Conservation (phyloP, 2,329 filamentous ascomycete species). For the Fusarium sp. region DNA sequence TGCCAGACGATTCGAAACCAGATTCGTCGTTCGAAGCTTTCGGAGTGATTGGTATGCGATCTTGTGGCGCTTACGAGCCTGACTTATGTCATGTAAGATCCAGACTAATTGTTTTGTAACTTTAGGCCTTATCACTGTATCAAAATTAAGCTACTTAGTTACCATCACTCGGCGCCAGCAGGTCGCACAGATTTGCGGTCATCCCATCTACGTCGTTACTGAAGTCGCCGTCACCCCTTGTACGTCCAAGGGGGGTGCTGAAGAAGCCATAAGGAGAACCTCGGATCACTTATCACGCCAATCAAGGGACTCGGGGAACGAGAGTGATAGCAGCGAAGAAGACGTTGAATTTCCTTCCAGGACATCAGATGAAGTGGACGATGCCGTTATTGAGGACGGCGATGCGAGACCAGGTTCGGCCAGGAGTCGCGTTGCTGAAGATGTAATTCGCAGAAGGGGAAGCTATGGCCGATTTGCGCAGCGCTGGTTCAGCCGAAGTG, state of each 20-base stretch:
- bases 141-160: slow-evolving; percentile 84
- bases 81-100: slow-evolving; percentile 19
- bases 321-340: slow-evolving; percentile 62
- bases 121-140: slow-evolving; percentile 84
- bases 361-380: slow-evolving; percentile 59
- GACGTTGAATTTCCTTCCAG: slow-evolving; percentile 51
- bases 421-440: slow-evolving; percentile 79
- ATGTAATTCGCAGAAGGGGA: slow-evolving; percentile 85
- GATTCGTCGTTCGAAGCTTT: slow-evolving; percentile 68
- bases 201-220: slow-evolving; percentile 85
- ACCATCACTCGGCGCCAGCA: slow-evolving; percentile 88
- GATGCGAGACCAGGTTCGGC: slow-evolving; percentile 50
- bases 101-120: slow-evolving; percentile 13
- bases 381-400: slow-evolving; percentile 50
- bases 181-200: slow-evolving; percentile 86
- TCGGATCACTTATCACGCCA: slow-evolving; percentile 55
- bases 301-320: slow-evolving; percentile 54
- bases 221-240: slow-evolving; percentile 93
- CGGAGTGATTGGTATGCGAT: slow-evolving; percentile 65
- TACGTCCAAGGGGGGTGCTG: slow-evolving; percentile 78
- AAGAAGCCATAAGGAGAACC: slow-evolving; percentile 75
- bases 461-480: slow-evolving; percentile 90
- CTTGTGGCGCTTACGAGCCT: slow-evolving; percentile 14
- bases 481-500: slow-evolving; percentile 89
- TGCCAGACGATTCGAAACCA: slow-evolving; percentile 57